Base-by-base conservation (phyloP, 441 rosid species). In the Omphalea diandra region DNA sequence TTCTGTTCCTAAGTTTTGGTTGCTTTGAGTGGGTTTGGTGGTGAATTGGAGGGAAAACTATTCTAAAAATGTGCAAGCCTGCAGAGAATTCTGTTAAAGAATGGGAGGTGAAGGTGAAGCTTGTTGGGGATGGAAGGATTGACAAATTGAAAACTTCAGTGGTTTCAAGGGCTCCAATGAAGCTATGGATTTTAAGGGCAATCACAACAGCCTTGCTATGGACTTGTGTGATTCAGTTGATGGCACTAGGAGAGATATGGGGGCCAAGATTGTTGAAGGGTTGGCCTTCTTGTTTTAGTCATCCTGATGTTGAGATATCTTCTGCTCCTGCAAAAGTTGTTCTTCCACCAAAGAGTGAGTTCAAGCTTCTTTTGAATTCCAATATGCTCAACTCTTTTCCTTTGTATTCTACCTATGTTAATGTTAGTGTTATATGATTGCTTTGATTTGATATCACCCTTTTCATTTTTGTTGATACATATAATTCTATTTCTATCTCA, bases 181-280 rank as follows among this genome's bases (percentile, higher is more conserved):
- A 90, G 78, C 71, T 87, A 70, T 91, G 98, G 98, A 80, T 91
- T 83, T 85, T 87, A 69, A 86, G 97, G n/a, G 96, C 94, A 73
- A 75, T 92, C 58, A 88, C 96, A 0, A 81, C 94, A 33, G 81
- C 88, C 72, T 76, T 91, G 80, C 78, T 93, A 1, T 91, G 98
- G 98, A 93, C 93, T 43, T 93, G 96, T 69, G 72, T 89, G 46
- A 90, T 91, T 67, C 98, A 93, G 72, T 75, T 91, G 79, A 83
- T 89, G 65, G 87, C 97, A 40, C 8, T 93, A 60, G 94, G 96
- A 3, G 94, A 88, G 77, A 78, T 85, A 47, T 89, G 98, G 98
- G 94, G 96, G 4, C 97, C 97, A 1, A 78, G 85, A 63, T 76
- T 89, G 33, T 80, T 91, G 68, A 93, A 83, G 77, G 88, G 90